A percentile compares a stretch with the other conserved stretches of the same genome.
These are phyloP conservation scores for Nelumbo lutea DNA, from an alignment of 164 flowering plant genomes.

Conservation along the genomic window DNA sequence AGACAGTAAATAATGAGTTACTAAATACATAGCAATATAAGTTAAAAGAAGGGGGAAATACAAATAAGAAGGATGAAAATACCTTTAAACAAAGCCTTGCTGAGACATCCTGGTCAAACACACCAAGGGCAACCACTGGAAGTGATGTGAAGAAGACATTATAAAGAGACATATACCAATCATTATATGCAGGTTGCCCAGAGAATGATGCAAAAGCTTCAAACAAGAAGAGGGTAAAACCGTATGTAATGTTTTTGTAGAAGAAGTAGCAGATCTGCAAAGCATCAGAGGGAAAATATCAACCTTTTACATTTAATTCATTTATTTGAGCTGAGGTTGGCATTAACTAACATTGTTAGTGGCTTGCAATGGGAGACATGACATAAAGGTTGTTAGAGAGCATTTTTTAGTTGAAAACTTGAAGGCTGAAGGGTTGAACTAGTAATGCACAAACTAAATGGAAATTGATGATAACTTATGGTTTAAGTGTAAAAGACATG, in stretches of 20 bases:
- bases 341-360: too few relatives aligned
- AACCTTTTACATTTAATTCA: too few relatives aligned
- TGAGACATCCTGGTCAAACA: constrained; percentile 57
- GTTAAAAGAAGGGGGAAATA: neutral
- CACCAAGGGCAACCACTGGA: constrained; percentile 57
- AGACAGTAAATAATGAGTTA: neutral
- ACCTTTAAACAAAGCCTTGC: constrained; percentile 46
- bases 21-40: neutral
- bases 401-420: too few relatives aligned
- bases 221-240: constrained; percentile 51
- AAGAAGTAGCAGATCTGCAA: constrained; percentile 41
- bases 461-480: too few relatives aligned
- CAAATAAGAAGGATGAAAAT: neutral
- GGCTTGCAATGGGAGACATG: too few relatives aligned
- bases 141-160: constrained; percentile 62
- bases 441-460: too few relatives aligned
- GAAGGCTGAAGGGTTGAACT: too few relatives aligned
- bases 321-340: too few relatives aligned
- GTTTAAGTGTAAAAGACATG: neutral
- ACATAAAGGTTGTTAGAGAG: too few relatives aligned
- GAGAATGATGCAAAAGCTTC: constrained; percentile 54
- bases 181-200: constrained; percentile 47
- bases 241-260: constrained; percentile 57
- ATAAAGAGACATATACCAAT: constrained; percentile 47
- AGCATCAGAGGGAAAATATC: too few relatives aligned